phyloP scores from a whole-genome alignment of 148 eudicot species.

The Agrostemma githago region DNA sequence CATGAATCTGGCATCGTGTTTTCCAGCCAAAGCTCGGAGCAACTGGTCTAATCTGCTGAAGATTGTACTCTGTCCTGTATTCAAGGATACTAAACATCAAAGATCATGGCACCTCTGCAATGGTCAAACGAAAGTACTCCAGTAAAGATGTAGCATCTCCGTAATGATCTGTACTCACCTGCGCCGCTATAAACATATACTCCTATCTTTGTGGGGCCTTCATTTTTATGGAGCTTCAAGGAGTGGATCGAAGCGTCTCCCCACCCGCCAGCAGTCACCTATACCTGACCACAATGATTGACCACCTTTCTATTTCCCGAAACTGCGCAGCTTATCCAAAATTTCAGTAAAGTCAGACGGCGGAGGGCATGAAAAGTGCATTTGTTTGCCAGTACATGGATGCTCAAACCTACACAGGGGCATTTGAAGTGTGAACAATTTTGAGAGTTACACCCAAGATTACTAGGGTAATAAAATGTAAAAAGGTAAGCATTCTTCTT shows the following conservation, averaged over 20 bases:
- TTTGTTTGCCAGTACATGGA: slow-evolving; percentile 61
- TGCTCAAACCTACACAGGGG: slow-evolving; percentile 59
- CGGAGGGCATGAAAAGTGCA: slow-evolving; percentile 71
- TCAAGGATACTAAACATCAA: not conserved
- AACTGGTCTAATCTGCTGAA: not conserved
- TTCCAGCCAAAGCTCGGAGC: not conserved
- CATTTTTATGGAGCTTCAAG: slow-evolving; percentile 3
- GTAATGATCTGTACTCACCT: slow-evolving; percentile 4
- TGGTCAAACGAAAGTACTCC: not conserved
- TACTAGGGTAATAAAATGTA: not conserved
- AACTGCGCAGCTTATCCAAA: slow-evolving; percentile 44
- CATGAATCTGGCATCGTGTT: not conserved
- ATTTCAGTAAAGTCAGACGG: slow-evolving; percentile 69
- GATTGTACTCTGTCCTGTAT: not conserved
- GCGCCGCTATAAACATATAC: slow-evolving; percentile 1
- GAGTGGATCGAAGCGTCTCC: not conserved
- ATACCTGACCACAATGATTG: not conserved
- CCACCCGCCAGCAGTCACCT: not conserved
- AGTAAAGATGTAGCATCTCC: not conserved
- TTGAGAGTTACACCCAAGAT: not conserved
- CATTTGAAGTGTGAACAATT: not conserved
- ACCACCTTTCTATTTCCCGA: slow-evolving; percentile 16
- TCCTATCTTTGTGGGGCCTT: not conserved
- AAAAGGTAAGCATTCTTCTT: slow-evolving; percentile 15
- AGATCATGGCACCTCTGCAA: not conserved